Base-by-base conservation (phyloP, 306 rosid species). In the Crotalaria pallida region DNA sequence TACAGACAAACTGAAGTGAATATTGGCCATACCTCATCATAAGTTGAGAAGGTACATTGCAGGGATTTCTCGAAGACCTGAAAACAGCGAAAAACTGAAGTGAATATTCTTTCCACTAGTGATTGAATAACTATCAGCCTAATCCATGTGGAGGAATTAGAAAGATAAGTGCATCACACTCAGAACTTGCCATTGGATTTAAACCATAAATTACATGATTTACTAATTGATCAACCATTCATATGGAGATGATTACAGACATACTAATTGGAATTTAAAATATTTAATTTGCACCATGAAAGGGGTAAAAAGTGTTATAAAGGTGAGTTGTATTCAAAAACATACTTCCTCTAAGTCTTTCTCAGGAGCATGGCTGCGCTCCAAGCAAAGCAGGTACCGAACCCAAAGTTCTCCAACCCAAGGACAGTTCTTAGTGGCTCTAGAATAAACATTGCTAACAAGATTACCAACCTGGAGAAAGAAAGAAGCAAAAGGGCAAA, bases 371-470 rank as follows among this genome's bases (percentile, higher is more conserved):
- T 41, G 91, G 55, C 83, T 63, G 45, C 96, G 95, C 77, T 94
- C 99, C 87, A 87, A 72, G 29, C 80, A 81, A 60, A 94, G 95
- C 86, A 94, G 64, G 81, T 84, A 90, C 33, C 80, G 83, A 75
- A 83, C 84, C 99, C 99, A 94, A 59, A 94, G 90, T 34, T 88
- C 86, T 72, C 95, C 99, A 71, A 86, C 77, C 97, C 95, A 91
- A 61, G 97, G 86, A 74, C 97, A 94, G 84, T 87, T 94, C 84
- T 65, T 88, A 50, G 83, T 79, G 38, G 99, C 99, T 86, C 99
- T 88, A 24, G 88, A 78, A 73, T 94, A 87, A 43, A 90, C 88
- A 10, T 75, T 82, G 70, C 58, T 83, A 44, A 94, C 84, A 69
- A 77, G 51, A 72, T 59, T 77, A 64, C 97, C 97, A 66, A 77